These are phyloP conservation scores for Xylariomycetidae sp. DNA, from an alignment of 2,329 filamentous ascomycete genomes.

Conservation along the genomic window DNA sequence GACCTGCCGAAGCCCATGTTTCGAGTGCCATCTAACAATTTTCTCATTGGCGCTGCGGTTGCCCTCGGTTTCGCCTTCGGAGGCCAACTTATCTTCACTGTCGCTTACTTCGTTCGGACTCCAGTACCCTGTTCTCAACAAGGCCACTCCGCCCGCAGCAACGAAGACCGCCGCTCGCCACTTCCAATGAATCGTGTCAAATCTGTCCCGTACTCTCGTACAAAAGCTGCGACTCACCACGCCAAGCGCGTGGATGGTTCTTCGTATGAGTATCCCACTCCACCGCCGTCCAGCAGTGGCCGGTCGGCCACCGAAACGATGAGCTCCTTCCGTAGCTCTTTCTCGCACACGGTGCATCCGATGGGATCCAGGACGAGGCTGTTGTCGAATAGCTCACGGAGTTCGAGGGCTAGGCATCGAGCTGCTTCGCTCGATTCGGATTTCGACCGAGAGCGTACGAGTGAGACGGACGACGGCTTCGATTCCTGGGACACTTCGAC, in stretches of 20 bases:
- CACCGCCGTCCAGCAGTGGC: conserved; percentile 39
- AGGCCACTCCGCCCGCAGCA: too few relatives aligned
- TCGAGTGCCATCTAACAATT: conserved; percentile 26
- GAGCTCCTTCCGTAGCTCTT: conserved; percentile 41
- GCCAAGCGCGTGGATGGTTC: conserved; percentile 24
- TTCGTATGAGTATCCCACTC: conserved; percentile 33
- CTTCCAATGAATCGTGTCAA: conserved; percentile 37
- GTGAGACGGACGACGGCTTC: conserved; percentile 54
- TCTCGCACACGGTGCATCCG: conserved; percentile 45
- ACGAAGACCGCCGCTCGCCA: conserved; percentile 25
- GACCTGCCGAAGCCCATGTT: conserved; percentile 26
- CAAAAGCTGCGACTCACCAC: conserved; percentile 32
- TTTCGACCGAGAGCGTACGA: conserved; percentile 26
- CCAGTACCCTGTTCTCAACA: background rate
- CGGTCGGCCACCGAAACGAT: conserved; percentile 39
- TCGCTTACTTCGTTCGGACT: conserved; percentile 33
- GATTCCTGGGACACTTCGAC: conserved; percentile 70
- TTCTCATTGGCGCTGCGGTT: conserved; percentile 39
- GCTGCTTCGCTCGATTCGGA: conserved; percentile 43
- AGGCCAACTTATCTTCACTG: conserved; percentile 43
- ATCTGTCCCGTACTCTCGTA: conserved; percentile 42
- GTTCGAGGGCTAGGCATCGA: conserved; percentile 33
- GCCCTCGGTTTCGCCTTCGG: conserved; percentile 39
- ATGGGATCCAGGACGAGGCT: conserved; percentile 52
- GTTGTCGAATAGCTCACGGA: conserved; percentile 29